Evolutionary conservation across 225 moss, liverwort and hornwort species (phyloP).

Genomic region (Asterella californica): DNA sequence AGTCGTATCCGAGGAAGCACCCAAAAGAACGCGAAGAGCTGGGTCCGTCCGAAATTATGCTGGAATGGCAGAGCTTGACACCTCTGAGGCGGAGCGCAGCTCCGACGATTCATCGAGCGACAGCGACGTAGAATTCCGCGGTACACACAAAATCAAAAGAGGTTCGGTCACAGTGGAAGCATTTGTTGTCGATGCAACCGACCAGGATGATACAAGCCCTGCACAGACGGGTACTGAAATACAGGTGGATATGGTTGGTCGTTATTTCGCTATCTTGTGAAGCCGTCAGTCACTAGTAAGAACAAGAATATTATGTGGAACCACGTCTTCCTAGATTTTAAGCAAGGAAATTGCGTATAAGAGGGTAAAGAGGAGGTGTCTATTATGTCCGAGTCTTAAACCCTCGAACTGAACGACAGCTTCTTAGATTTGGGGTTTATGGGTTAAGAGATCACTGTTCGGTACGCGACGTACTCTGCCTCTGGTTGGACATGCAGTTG

Average conservation of each 20-base stretch:
- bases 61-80: not conserved
- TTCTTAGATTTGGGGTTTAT: not conserved
- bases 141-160: slow-evolving; percentile 39
- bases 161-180: slow-evolving; percentile 50
- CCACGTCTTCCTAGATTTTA: too few relatives aligned
- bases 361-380: not conserved
- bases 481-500: not conserved
- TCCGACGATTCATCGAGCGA: slow-evolving; percentile 14
- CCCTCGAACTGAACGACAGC: not conserved
- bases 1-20: slow-evolving; percentile 1
- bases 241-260: not conserved
- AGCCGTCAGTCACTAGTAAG: not conserved
- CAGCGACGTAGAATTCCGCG: slow-evolving; percentile 35
- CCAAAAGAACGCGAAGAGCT: not conserved
- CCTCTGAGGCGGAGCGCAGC: not conserved
- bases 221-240: slow-evolving; percentile 24
- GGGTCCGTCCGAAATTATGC: not conserved
- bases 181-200: slow-evolving; percentile 45
- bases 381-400: not conserved
- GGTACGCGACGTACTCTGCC: not conserved
- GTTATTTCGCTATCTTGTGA: not conserved
- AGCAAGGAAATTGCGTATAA: not conserved
- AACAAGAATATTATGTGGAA: not conserved
- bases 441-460: not conserved
- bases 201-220: slow-evolving; percentile 28